These are phyloP conservation scores for Taphrina populina DNA, from an alignment of 1,139 yeast genomes.

Conservation along the genomic window DNA sequence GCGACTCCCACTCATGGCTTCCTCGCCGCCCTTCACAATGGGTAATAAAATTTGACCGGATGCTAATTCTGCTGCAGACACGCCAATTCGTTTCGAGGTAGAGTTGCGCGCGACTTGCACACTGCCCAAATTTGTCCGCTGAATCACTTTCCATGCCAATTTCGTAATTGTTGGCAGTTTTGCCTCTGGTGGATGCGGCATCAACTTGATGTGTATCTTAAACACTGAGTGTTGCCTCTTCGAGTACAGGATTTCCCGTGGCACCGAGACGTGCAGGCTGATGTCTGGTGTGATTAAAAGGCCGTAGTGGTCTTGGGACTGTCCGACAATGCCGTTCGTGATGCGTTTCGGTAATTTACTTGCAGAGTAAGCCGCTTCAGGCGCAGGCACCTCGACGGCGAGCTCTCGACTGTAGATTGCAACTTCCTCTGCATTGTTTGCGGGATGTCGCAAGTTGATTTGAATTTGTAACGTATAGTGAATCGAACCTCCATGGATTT, in stretches of 20 bases:
- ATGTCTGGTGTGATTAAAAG: slow-evolving; percentile 87
- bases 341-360: slow-evolving; percentile 23
- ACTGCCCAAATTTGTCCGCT: slow-evolving; percentile 10
- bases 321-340: slow-evolving; percentile 25
- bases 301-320: slow-evolving; percentile 54
- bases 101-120: background rate
- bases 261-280: slow-evolving; percentile 31
- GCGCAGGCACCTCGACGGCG: slow-evolving; percentile 23
- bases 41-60: slow-evolving; percentile 17
- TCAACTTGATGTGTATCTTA: slow-evolving; percentile 29
- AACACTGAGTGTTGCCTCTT: slow-evolving; percentile 19
- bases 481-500: slow-evolving; percentile 23
- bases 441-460: slow-evolving; percentile 8
- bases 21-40: slow-evolving; percentile 11
- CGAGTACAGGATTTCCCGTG: slow-evolving; percentile 25
- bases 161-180: slow-evolving; percentile 23
- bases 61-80: slow-evolving; percentile 13
- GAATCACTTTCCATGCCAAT: slow-evolving; percentile 28
- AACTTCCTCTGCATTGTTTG: slow-evolving; percentile 2
- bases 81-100: slow-evolving; percentile 5
- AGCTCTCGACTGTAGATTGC: slow-evolving; percentile 22
- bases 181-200: slow-evolving; percentile 33
- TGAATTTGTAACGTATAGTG: slow-evolving; percentile 30
- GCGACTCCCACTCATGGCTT: slow-evolving; percentile 24
- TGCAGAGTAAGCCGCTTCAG: slow-evolving; percentile 28